phyloP scores from a whole-genome alignment of 2,329 filamentous ascomycete genomes.

The Sclerotinia glacialis region DNA sequence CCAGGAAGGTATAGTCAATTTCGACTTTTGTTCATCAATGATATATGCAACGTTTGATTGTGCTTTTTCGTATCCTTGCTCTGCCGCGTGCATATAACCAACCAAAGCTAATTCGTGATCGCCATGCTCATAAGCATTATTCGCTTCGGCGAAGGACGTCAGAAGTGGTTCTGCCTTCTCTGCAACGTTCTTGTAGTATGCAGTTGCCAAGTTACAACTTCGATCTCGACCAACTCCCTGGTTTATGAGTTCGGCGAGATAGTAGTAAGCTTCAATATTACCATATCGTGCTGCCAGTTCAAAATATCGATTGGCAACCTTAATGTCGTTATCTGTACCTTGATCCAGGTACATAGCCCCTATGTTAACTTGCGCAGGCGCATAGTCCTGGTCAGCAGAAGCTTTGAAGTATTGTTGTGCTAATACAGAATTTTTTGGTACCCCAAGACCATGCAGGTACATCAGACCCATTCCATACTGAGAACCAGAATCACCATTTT shows the following conservation, averaged over 20 bases:
- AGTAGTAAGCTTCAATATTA: conserved; percentile 71
- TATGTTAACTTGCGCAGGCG: conserved; percentile 63
- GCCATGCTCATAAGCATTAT: conserved; percentile 61
- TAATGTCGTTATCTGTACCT: conserved; percentile 47
- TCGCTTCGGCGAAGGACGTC: conserved; percentile 65
- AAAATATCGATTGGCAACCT: conserved; percentile 61
- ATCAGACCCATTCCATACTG: conserved; percentile 69
- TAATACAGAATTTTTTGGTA: conserved; percentile 57
- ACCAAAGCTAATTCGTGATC: conserved; percentile 64
- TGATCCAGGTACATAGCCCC: conserved; percentile 69
- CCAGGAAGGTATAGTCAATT: conserved; percentile 46
- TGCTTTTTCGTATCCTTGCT: conserved; percentile 68
- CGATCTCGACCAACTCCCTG: conserved; percentile 63
- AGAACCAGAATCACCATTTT: conserved; percentile 62
- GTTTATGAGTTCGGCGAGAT: conserved; percentile 66
- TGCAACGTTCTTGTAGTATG: conserved; percentile 64
- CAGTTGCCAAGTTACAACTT: conserved; percentile 63
- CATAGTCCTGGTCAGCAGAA: conserved; percentile 65
- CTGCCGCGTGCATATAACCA: conserved; percentile 68
- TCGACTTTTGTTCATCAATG: conserved; percentile 60
- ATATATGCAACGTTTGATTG: conserved; percentile 72
- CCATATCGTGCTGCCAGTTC: conserved; percentile 66
- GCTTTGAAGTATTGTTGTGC: conserved; percentile 64
- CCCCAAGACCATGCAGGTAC: conserved; percentile 65
- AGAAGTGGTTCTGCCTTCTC: conserved; percentile 56